Conservation (phyloP, 2,329 filamentous ascomycete species). For the Fusarium graminum region DNA sequence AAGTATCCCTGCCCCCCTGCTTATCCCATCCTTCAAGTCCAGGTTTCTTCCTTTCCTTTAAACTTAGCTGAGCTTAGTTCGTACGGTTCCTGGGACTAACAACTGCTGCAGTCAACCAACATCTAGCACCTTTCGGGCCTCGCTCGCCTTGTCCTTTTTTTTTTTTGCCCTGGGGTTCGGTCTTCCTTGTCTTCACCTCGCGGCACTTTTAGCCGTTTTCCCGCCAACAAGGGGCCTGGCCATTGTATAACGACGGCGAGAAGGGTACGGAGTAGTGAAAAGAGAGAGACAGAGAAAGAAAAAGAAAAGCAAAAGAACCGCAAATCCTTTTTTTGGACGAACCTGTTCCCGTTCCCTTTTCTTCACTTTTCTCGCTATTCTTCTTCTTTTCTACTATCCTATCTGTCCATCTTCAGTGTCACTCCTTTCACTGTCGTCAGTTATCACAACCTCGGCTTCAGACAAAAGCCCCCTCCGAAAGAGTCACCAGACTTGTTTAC, state of each 20-base stretch:
- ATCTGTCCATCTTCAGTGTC: slow-evolving; percentile 10
- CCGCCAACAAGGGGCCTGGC: slow-evolving; percentile 36
- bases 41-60: slow-evolving; percentile 11
- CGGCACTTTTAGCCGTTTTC: slow-evolving; percentile 39
- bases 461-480: neutral
- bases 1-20: slow-evolving; percentile 10
- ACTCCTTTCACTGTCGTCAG: slow-evolving; percentile 12
- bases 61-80: neutral
- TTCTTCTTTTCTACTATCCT: slow-evolving; percentile 14
- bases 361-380: slow-evolving; percentile 9
- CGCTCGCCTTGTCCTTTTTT: neutral
- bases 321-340: neutral
- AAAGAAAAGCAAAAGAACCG: slow-evolving; percentile 3
- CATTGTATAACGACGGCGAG: slow-evolving; percentile 15
- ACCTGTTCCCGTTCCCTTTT: slow-evolving; percentile 14
- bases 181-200: slow-evolving; percentile 16
- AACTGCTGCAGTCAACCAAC: too few relatives aligned
- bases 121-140: neutral
- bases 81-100: neutral
- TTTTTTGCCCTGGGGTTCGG: neutral
- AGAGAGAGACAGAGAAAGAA: slow-evolving; percentile 7
- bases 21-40: slow-evolving; percentile 14
- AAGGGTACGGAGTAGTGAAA: slow-evolving; percentile 3
- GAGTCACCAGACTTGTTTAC: neutral
- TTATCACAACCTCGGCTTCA: slow-evolving; percentile 6